phyloP scores from a whole-genome alignment of 2,329 filamentous ascomycete species.

The Penicillium sp. region DNA sequence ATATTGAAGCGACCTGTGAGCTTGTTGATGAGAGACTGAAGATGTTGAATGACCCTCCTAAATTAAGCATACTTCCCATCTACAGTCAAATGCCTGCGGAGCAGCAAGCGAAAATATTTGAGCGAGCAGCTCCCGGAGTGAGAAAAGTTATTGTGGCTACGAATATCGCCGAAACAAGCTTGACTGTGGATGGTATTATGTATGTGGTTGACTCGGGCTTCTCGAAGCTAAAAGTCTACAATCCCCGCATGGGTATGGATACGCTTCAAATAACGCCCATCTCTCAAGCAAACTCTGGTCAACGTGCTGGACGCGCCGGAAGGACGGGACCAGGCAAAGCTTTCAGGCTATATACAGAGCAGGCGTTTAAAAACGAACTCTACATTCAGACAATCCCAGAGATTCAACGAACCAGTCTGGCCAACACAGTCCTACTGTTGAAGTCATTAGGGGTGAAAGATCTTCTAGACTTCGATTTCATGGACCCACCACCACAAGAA shows the following conservation, averaged over 20 bases:
- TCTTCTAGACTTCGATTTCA: constrained; percentile 94
- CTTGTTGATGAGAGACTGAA: constrained; percentile 82
- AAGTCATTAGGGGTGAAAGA: constrained; percentile 95
- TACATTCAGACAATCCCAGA: constrained; percentile 97
- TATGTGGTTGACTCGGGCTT: constrained; percentile 96
- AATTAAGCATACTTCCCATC: constrained; percentile 90
- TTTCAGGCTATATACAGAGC: constrained; percentile 89
- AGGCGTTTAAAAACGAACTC: constrained; percentile 91
- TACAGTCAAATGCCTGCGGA: constrained; percentile 99
- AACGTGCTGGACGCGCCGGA: constrained; percentile 88
- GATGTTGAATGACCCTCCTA: constrained; percentile 87
- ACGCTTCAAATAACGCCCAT: constrained; percentile 97
- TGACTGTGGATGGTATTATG: constrained; percentile 99
- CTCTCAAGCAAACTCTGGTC: constrained; percentile 91
- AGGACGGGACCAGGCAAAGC: constrained; percentile 93
- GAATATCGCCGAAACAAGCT: constrained; percentile 95
- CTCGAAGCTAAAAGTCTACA: constrained; percentile 97
- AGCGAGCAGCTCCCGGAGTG: constrained; percentile 81
- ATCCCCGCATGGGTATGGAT: constrained; percentile 98
- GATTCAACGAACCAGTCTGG: constrained; percentile 92
- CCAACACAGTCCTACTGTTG: constrained; percentile 88
- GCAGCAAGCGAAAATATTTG: constrained; percentile 95
- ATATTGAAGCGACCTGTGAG: constrained; percentile 96
- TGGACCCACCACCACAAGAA: constrained; percentile 97
- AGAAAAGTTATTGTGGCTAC: constrained; percentile 97